Evolutionary conservation across 1,284 basidiomycete species (phyloP).

Genomic region (Stereum hirsutum): DNA sequence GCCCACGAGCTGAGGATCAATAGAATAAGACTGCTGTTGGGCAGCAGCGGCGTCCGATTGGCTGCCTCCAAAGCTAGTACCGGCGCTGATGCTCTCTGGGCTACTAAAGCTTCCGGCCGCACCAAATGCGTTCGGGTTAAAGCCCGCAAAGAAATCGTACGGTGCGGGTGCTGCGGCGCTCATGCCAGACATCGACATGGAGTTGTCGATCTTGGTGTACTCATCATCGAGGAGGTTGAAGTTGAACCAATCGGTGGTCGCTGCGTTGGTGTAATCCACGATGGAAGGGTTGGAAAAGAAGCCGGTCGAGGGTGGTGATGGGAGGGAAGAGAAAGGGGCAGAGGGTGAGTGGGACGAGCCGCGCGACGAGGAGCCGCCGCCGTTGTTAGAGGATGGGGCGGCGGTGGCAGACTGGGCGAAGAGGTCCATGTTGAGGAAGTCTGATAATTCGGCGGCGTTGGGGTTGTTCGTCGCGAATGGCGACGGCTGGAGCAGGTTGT

Average conservation of each 20-base stretch:
- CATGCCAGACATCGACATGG: slow-evolving; percentile 18
- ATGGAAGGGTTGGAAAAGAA: slow-evolving; percentile 19
- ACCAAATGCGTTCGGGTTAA: no score
- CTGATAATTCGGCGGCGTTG: slow-evolving; percentile 30
- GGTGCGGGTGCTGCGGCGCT: slow-evolving; percentile 22
- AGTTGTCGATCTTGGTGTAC: slow-evolving; percentile 25
- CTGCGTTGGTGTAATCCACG: slow-evolving; percentile 18
- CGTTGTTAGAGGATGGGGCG: slow-evolving; percentile 14
- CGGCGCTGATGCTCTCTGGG: slow-evolving; percentile 11
- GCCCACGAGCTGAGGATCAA: slow-evolving; percentile 44
- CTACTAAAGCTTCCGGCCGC: no score
- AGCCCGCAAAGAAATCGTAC: slow-evolving; percentile 36
- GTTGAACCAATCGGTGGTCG: slow-evolving; percentile 26
- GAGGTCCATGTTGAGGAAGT: slow-evolving; percentile 43
- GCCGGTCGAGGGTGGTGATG: slow-evolving; percentile 15
- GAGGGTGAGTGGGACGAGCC: slow-evolving; percentile 26
- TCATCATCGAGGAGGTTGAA: slow-evolving; percentile 36
- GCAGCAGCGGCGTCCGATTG: no score
- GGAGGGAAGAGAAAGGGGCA: slow-evolving; percentile 19
- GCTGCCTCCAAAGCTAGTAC: slow-evolving; percentile 19
- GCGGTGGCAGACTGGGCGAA: slow-evolving; percentile 15
- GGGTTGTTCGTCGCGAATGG: slow-evolving; percentile 12
- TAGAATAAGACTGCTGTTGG: slow-evolving; percentile 32
- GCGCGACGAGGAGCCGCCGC: slow-evolving; percentile 26
- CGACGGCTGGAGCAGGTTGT: slow-evolving; percentile 19